phyloP scores from a whole-genome alignment of 805 yeast genomes.

The Saturnispora sanitii region DNA sequence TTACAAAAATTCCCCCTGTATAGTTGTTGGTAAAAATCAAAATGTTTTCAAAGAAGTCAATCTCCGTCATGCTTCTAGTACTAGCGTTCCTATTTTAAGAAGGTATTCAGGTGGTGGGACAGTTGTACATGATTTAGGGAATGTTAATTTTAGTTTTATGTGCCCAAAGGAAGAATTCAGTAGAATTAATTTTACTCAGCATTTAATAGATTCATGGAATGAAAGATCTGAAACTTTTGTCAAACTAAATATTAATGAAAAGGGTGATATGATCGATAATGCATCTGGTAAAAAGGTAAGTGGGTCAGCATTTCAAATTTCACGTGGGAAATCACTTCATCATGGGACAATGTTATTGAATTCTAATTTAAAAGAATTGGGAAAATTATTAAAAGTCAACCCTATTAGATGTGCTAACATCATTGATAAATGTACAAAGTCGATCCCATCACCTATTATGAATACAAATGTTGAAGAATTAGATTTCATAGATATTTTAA shows the following conservation, averaged over 20 bases:
- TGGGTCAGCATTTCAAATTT: slow-evolving; percentile 87
- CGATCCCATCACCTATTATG: slow-evolving; percentile 72
- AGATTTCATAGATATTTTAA: slow-evolving; percentile 37
- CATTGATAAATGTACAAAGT: slow-evolving; percentile 39
- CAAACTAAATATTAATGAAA: slow-evolving; percentile 43
- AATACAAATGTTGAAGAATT: slow-evolving; percentile 44
- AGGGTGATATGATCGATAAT: slow-evolving; percentile 68
- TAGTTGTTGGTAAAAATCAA: slow-evolving; percentile 94
- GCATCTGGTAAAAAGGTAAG: slow-evolving; percentile 51
- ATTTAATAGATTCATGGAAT: slow-evolving; percentile 18
- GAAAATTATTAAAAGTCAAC: slow-evolving; percentile 40
- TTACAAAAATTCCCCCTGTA: slow-evolving; percentile 72
- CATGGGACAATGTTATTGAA: slow-evolving; percentile 91
- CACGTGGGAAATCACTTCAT: slow-evolving; percentile 75
- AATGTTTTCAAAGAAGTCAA: slow-evolving; percentile 88
- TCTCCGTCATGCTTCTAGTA: slow-evolving; percentile 39
- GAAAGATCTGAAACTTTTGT: slow-evolving; percentile 9
- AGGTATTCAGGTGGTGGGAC: slow-evolving; percentile 93
- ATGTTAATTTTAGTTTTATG: slow-evolving; percentile 77
- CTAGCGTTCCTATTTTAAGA: slow-evolving; percentile 59
- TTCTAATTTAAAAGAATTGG: slow-evolving; percentile 51
- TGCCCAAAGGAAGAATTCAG: slow-evolving; percentile 50
- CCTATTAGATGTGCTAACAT: slow-evolving; percentile 15
- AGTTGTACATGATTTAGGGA: slow-evolving; percentile 89
- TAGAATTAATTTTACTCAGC: slow-evolving; percentile 40